phyloP scores from a whole-genome alignment of 2,329 filamentous ascomycete genomes.

The Cordyceps cateniannulata region DNA sequence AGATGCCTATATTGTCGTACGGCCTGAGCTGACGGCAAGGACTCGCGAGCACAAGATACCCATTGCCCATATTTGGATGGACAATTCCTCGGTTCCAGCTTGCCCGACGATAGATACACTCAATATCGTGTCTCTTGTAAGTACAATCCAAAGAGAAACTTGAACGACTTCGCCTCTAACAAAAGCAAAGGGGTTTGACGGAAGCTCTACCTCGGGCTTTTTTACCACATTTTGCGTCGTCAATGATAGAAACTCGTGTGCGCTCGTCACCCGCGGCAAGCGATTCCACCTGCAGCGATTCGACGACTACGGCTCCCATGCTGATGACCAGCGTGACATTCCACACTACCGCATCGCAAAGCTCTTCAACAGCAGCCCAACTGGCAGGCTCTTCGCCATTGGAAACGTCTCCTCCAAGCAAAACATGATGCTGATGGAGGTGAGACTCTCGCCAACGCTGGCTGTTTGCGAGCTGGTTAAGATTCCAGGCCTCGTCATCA shows the following conservation, averaged over 20 bases:
- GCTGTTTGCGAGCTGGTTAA: constrained; percentile 13
- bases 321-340: constrained; percentile 18
- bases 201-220: constrained; percentile 20
- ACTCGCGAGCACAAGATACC: constrained; percentile 20
- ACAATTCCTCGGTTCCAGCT: neutral
- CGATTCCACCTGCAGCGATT: constrained; percentile 19
- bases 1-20: constrained; percentile 18
- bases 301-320: neutral
- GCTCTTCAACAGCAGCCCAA: constrained; percentile 18
- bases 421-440: constrained; percentile 20
- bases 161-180: neutral
- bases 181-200: constrained; percentile 15
- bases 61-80: constrained; percentile 17
- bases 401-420: constrained; percentile 18
- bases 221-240: constrained; percentile 25
- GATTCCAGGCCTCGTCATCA: constrained; percentile 15
- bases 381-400: constrained; percentile 20
- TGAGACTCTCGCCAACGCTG: constrained; percentile 16
- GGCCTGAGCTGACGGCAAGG: constrained; percentile 16
- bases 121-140: constrained; percentile 17
- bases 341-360: constrained; percentile 23
- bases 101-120: constrained; percentile 10
- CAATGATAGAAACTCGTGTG: constrained; percentile 17
- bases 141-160: neutral
- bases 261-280: constrained; percentile 23